Conservation (phyloP, 805 yeast species). For the Suhomyces sp. region DNA sequence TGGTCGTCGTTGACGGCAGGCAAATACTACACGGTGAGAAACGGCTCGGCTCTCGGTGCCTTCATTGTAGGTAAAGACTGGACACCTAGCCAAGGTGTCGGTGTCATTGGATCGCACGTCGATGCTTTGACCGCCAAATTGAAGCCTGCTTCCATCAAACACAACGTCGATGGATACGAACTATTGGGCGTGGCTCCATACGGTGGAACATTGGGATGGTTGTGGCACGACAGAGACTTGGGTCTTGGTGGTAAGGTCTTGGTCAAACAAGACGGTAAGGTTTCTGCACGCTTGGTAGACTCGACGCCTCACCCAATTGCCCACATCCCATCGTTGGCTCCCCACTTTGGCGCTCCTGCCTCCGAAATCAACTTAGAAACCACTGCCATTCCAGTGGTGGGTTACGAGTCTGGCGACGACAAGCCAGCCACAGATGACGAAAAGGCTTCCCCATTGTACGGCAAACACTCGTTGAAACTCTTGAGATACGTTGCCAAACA, state of each 20-base stretch:
- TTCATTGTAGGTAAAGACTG: slow-evolving; percentile 67
- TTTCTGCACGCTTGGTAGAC: slow-evolving; percentile 47
- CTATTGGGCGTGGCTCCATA: slow-evolving; percentile 82
- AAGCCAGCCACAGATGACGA: slow-evolving; percentile 59
- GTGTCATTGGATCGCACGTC: slow-evolving; percentile 70
- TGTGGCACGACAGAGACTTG: slow-evolving; percentile 85
- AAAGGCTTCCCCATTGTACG: slow-evolving; percentile 60
- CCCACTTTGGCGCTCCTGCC: slow-evolving; percentile 76
- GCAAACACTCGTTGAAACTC: slow-evolving; percentile 64
- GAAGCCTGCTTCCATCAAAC: slow-evolving; percentile 68
- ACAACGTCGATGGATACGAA: slow-evolving; percentile 68
- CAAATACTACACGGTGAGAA: slow-evolving; percentile 64
- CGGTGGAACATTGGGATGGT: slow-evolving; percentile 60
- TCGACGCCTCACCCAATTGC: slow-evolving; percentile 72
- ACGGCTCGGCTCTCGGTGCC: slow-evolving; percentile 66
- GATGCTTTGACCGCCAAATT: slow-evolving; percentile 68
- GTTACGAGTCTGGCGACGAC: slow-evolving; percentile 42
- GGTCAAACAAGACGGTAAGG: slow-evolving; percentile 37
- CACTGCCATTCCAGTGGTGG: slow-evolving; percentile 75
- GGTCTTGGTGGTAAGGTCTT: slow-evolving; percentile 80
- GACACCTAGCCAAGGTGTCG: slow-evolving; percentile 63
- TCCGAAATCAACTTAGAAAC: slow-evolving; percentile 71
- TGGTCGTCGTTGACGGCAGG: slow-evolving; percentile 52
- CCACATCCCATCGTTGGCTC: slow-evolving; percentile 79
- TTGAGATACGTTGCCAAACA: slow-evolving; percentile 66